These are phyloP conservation scores for Penicillium sclerotiorum DNA, from an alignment of 2,329 filamentous ascomycete genomes.

Conservation along the genomic window DNA sequence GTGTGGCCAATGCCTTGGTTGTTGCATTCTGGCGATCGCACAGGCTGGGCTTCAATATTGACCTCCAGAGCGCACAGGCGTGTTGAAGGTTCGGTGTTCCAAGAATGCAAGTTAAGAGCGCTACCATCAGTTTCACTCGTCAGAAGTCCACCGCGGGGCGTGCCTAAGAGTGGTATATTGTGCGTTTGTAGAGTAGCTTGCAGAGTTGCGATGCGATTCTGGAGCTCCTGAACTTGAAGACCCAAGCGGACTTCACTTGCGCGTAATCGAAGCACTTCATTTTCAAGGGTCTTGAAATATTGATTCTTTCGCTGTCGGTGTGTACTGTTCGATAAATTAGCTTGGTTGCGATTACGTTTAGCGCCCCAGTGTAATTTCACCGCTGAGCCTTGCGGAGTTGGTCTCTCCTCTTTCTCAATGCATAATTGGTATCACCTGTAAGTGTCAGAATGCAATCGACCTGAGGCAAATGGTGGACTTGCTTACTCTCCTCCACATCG, in stretches of 20 bases:
- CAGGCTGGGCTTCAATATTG: not conserved
- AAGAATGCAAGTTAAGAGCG: not conserved
- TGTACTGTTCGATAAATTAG: not conserved
- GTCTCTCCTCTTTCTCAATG: conserved; percentile 32
- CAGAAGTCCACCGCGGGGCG: not conserved
- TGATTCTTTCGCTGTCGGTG: conserved; percentile 11
- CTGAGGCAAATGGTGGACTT: not conserved
- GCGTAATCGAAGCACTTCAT: conserved; percentile 7
- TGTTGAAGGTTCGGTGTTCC: not conserved
- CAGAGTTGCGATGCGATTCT: conserved; percentile 27
- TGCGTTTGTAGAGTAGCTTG: conserved; percentile 19
- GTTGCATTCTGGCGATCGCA: not conserved
- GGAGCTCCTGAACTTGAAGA: conserved; percentile 27
- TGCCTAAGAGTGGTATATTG: not conserved
- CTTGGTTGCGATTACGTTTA: not conserved
- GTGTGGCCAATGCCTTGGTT: not conserved
- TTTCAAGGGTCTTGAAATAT: conserved; percentile 8
- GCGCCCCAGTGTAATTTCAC: conserved; percentile 15
- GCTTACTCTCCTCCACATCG: conserved; percentile 2
- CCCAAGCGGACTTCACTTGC: conserved; percentile 34
- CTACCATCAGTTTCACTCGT: not conserved
- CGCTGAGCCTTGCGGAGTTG: conserved; percentile 42
- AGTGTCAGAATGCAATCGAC: not conserved
- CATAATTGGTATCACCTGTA: conserved; percentile 7
- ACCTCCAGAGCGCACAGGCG: not conserved